These are phyloP conservation scores for Hypoxylon sp. DNA, from an alignment of 2,329 filamentous ascomycete species.

Conservation along the genomic window DNA sequence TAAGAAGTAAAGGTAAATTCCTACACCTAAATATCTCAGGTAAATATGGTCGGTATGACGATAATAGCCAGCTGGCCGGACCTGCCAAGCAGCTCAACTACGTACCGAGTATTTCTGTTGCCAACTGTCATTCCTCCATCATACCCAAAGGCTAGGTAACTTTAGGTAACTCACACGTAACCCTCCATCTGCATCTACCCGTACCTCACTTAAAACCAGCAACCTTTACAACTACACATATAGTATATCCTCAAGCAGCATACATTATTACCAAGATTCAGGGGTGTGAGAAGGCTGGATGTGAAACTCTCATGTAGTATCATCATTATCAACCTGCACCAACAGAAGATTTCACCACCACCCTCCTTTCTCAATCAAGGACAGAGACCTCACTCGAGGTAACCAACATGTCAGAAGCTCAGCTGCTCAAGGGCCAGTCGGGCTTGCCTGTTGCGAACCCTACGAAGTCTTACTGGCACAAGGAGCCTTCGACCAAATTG, in stretches of 20 bases:
- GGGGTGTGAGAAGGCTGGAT: background rate
- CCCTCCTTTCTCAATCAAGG: background rate
- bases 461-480: slow-evolving; percentile 81
- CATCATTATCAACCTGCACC: slow-evolving; percentile 11
- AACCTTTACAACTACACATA: background rate
- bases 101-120: background rate
- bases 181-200: background rate
- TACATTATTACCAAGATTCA: background rate
- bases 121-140: background rate
- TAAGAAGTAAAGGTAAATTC: background rate
- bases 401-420: slow-evolving; percentile 37
- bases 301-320: slow-evolving; percentile 20
- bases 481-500: slow-evolving; percentile 74
- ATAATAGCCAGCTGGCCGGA: background rate
- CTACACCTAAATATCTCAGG: background rate
- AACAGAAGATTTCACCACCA: background rate
- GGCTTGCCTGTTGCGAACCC: slow-evolving; percentile 73
- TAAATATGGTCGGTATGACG: background rate
- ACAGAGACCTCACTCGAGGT: background rate
- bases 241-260: slow-evolving; percentile 7
- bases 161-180: slow-evolving; percentile 5
- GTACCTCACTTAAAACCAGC: background rate
- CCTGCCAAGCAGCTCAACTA: background rate
- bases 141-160: background rate
- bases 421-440: slow-evolving; percentile 56